phyloP scores from a whole-genome alignment of 257 asterid species.

The Solanum sparsipilum region DNA sequence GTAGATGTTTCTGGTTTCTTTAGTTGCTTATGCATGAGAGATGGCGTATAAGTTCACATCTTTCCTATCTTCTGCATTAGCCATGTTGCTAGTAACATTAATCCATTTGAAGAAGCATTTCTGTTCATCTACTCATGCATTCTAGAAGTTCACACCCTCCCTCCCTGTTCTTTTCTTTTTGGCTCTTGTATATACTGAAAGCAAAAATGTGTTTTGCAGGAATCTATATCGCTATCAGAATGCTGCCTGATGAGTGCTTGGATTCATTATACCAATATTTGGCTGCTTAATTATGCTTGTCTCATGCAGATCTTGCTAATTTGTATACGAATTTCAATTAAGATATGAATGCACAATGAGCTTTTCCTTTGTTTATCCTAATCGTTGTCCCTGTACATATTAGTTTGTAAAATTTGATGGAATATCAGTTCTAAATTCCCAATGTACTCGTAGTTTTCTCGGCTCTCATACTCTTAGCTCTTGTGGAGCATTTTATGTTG shows the following conservation, averaged over 20 bases:
- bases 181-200: neutral
- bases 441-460: neutral
- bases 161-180: neutral
- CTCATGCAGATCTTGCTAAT: neutral
- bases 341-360: neutral
- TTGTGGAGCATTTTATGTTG: neutral
- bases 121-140: neutral
- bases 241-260: neutral
- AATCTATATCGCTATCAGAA: neutral
- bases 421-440: neutral
- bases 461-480: neutral
- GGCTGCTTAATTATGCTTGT: neutral
- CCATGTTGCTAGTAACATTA: neutral
- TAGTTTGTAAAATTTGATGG: neutral
- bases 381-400: neutral
- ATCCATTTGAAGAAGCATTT: neutral
- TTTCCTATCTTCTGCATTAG: neutral
- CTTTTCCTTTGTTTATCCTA: neutral
- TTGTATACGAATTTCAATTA: neutral
- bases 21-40: neutral
- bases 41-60: neutral
- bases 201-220: neutral
- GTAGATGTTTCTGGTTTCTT: neutral
- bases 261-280: neutral
- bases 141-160: neutral